Conservation (phyloP, 2,329 filamentous ascomycete genomes). For the Metarhizium humberi region DNA sequence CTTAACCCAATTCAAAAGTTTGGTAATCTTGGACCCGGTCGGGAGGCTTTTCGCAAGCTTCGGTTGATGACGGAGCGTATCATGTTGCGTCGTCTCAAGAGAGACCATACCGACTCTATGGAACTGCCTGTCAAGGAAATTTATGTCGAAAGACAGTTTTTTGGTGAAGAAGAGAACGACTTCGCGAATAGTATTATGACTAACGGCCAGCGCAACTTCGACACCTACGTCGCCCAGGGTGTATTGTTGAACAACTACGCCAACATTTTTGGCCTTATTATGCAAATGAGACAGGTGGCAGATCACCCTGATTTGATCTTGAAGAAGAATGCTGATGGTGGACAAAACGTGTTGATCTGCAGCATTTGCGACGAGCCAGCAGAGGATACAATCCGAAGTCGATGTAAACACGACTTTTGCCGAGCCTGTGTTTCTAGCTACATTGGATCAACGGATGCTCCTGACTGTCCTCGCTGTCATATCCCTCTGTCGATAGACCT, state of each 20-base stretch:
- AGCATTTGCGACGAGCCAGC: constrained; percentile 94
- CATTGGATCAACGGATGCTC: constrained; percentile 64
- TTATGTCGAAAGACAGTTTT: constrained; percentile 87
- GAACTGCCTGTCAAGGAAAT: constrained; percentile 94
- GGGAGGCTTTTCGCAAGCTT: constrained; percentile 68
- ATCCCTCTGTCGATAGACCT: constrained; percentile 85
- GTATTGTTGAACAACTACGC: constrained; percentile 96
- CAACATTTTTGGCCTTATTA: constrained; percentile 97
- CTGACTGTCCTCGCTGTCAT: constrained; percentile 85
- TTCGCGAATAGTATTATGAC: constrained; percentile 95
- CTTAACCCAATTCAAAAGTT: constrained; percentile 69
- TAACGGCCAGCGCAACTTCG: constrained; percentile 78
- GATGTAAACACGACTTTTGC: constrained; percentile 73
- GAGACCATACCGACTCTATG: constrained; percentile 88
- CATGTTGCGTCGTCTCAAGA: constrained; percentile 93
- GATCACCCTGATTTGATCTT: constrained; percentile 92
- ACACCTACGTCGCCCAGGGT: constrained; percentile 90
- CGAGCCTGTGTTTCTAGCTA: constrained; percentile 38
- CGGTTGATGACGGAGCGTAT: constrained; percentile 84
- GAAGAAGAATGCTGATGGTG: constrained; percentile 76
- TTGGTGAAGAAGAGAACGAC: constrained; percentile 91
- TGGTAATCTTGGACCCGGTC: constrained; percentile 52
- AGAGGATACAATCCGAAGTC: constrained; percentile 86
- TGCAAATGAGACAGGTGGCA: constrained; percentile 98
- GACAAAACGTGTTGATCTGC: constrained; percentile 85